phyloP scores from a whole-genome alignment of 2,329 filamentous ascomycete genomes.

The Corinectria fuckeliana region DNA sequence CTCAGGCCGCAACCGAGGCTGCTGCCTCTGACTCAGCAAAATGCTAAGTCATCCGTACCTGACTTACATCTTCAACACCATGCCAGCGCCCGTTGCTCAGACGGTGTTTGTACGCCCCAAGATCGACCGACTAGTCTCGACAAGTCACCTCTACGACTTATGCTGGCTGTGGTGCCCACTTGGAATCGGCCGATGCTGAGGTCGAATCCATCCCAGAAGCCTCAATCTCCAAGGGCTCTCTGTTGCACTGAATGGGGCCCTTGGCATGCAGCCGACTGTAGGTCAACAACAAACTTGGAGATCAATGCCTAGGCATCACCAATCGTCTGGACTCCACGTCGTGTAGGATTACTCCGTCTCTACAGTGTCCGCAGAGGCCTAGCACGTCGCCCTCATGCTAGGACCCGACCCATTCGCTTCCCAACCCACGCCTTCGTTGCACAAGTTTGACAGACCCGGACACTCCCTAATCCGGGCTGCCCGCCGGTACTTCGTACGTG shows the following conservation, averaged over 20 bases:
- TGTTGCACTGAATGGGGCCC: slow-evolving; percentile 1
- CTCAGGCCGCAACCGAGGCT: slow-evolving; percentile 30
- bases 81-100: slow-evolving; percentile 1
- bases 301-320: neutral
- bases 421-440: slow-evolving; percentile 23
- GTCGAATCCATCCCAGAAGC: neutral
- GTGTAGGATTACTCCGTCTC: neutral
- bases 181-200: neutral
- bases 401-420: slow-evolving; percentile 15
- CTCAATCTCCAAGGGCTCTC: neutral
- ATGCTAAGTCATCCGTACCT: neutral
- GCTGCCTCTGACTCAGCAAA: neutral
- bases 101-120: slow-evolving; percentile 8
- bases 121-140: neutral
- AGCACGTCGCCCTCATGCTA: neutral
- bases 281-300: neutral
- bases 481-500: slow-evolving; percentile 21
- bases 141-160: neutral
- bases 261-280: neutral
- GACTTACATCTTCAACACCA: slow-evolving; percentile 6
- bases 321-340: neutral
- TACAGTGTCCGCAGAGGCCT: neutral
- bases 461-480: slow-evolving; percentile 19
- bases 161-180: neutral
- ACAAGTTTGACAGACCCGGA: slow-evolving; percentile 28